Conservation (phyloP, 768 basidiomycete species). For the Hericium coralloides region DNA sequence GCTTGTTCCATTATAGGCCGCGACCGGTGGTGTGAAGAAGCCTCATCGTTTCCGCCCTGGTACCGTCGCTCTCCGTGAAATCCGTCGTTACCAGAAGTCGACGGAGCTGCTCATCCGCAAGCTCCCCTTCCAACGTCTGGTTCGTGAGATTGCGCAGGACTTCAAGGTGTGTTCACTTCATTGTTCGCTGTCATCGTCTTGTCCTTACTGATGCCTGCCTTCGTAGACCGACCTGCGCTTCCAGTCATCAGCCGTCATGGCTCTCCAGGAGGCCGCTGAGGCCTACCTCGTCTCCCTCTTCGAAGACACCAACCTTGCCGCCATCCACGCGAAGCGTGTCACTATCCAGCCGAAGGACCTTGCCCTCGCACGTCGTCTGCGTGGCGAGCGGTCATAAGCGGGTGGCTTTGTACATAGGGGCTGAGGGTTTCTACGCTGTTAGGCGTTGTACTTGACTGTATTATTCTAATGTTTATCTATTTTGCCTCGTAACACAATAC, state of each 20-base stretch:
- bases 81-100: conserved; percentile 32
- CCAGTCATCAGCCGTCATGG: conserved; percentile 57
- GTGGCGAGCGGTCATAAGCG: conserved; percentile 33
- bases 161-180: conserved; percentile 36
- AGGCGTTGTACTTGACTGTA: conserved; percentile 14
- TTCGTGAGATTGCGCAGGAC: conserved; percentile 58
- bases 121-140: conserved; percentile 59
- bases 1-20: conserved; percentile 15
- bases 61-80: conserved; percentile 30
- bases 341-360: conserved; percentile 51
- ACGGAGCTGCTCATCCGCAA: conserved; percentile 34
- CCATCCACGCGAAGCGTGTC: conserved; percentile 44
- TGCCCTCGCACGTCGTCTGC: conserved; percentile 38
- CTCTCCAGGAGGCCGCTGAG: conserved; percentile 54
- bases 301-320: conserved; percentile 43
- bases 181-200: background rate
- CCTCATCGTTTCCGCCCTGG: conserved; percentile 31
- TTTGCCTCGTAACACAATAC: background rate
- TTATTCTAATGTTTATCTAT: conserved; percentile 13
- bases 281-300: conserved; percentile 32
- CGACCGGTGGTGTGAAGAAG: conserved; percentile 64
- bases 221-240: conserved; percentile 46
- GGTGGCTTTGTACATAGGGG: background rate
- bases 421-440: background rate
- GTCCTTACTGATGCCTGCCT: background rate